phyloP scores from a whole-genome alignment of 2,329 filamentous ascomycete species.

The Xylaria arbuscula region DNA sequence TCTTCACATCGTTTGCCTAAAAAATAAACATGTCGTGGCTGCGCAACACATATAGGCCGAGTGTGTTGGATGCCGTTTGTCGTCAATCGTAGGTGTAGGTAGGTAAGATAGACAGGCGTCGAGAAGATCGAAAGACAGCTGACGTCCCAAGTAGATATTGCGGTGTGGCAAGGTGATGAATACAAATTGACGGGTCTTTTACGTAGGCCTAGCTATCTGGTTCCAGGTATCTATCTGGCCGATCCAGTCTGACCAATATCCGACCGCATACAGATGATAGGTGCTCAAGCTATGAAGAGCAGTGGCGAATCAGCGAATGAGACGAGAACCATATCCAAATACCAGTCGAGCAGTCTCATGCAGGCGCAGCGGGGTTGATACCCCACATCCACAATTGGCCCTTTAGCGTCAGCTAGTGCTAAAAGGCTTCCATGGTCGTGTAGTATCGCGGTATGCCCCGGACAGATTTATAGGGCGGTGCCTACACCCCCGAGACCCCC shows the following conservation, averaged over 20 bases:
- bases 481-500: not conserved
- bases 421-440: not conserved
- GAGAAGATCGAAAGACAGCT: not conserved
- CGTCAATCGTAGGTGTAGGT: not conserved
- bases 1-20: slow-evolving; percentile 14
- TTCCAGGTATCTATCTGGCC: not conserved
- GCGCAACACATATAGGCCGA: not conserved
- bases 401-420: not conserved
- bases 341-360: not conserved
- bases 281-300: slow-evolving; percentile 19
- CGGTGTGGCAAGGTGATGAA: slow-evolving; percentile 3
- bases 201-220: not conserved
- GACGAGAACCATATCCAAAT: slow-evolving; percentile 17
- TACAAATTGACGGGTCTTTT: not conserved
- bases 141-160: not conserved
- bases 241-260: not conserved
- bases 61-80: not conserved
- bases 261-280: not conserved
- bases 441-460: not conserved
- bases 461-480: not conserved
- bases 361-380: slow-evolving; percentile 12
- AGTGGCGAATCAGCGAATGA: slow-evolving; percentile 40
- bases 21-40: not conserved
- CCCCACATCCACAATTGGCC: slow-evolving; percentile 3
- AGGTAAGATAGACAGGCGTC: not conserved